phyloP scores from a whole-genome alignment of 2,329 filamentous ascomycete species.

The Septoria linicola region DNA sequence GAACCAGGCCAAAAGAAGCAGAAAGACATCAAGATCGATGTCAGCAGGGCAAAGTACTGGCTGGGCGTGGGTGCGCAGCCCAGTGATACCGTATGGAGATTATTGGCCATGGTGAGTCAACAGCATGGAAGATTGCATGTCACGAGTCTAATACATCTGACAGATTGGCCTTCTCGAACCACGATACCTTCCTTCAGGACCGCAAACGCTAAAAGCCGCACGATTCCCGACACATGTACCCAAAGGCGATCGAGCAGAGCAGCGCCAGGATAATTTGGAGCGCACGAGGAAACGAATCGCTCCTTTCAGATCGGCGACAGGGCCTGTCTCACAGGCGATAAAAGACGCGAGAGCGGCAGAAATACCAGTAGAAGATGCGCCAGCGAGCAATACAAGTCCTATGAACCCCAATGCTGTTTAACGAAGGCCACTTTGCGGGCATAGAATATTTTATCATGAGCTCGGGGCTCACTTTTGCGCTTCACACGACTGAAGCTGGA shows the following conservation, averaged over 20 bases:
- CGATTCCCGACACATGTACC: constrained; percentile 35
- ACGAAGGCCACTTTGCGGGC: too few species aligned
- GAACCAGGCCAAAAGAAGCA: constrained; percentile 63
- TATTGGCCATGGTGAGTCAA: constrained; percentile 71
- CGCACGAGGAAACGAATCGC: constrained; percentile 12
- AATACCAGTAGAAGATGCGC: constrained; percentile 16
- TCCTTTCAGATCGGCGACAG: constrained; percentile 15
- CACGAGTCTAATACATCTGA: neutral
- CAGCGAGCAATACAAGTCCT: constrained; percentile 29
- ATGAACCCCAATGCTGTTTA: constrained; percentile 55
- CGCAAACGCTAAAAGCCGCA: constrained; percentile 34
- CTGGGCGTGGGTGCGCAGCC: constrained; percentile 95
- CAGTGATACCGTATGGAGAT: constrained; percentile 81
- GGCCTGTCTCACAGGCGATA: constrained; percentile 1
- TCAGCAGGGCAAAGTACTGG: constrained; percentile 85
- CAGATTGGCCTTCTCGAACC: constrained; percentile 47
- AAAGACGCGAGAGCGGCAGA: neutral
- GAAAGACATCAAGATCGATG: constrained; percentile 90
- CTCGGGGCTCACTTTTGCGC: too few species aligned
- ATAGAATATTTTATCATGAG: too few species aligned
- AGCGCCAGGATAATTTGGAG: constrained; percentile 2
- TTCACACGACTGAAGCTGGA: neutral
- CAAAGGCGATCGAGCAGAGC: constrained; percentile 8
- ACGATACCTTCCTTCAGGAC: constrained; percentile 38
- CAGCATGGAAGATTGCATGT: neutral